Percentiles rank a stretch among this genome's conserved stretches.
Conservation (phyloP, 495 filamentous ascomycete species). For the Penicillium daleae region DNA sequence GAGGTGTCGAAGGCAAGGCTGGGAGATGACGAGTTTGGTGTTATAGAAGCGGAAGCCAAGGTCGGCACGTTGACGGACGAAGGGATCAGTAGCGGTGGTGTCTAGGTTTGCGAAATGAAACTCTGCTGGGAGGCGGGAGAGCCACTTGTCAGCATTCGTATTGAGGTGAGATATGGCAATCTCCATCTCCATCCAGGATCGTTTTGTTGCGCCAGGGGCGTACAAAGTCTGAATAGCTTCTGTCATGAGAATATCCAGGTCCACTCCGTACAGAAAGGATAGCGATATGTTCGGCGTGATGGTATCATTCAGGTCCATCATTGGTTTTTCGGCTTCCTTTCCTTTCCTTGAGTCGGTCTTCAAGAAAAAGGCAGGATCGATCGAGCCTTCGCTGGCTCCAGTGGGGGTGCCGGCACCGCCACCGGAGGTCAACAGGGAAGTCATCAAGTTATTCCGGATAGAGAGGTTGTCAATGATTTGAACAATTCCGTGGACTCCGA, state of each 20-base stretch:
- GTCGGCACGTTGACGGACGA: conserved; percentile 35
- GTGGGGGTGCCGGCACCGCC: conserved; percentile 7
- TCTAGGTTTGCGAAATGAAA: conserved; percentile 34
- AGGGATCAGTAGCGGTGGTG: conserved; percentile 24
- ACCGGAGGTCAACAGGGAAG: conserved; percentile 19
- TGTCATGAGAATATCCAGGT: conserved; percentile 29
- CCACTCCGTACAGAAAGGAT: conserved; percentile 31
- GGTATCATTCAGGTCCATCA: background rate
- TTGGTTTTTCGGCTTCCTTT: conserved; percentile 8
- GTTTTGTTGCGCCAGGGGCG: conserved; percentile 22
- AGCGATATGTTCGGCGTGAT: conserved; percentile 28
- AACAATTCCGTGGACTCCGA: conserved; percentile 32
- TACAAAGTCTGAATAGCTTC: conserved; percentile 30
- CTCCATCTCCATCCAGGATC: conserved; percentile 32
- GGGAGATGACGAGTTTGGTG: conserved; percentile 57
- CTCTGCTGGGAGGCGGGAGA: conserved; percentile 25
- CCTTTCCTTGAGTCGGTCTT: background rate
- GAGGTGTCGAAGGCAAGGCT: conserved; percentile 62
- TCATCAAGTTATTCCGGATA: conserved; percentile 28
- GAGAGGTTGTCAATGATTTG: conserved; percentile 37
- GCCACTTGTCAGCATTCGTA: conserved; percentile 29
- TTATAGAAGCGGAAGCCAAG: conserved; percentile 59
- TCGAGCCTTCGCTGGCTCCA: conserved; percentile 5
- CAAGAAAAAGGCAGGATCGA: background rate
- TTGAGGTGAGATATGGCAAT: conserved; percentile 24